Evolutionary conservation across 202 grass and related monocot genomes (phyloP).

Genomic region (Schoenoplectus triqueter): DNA sequence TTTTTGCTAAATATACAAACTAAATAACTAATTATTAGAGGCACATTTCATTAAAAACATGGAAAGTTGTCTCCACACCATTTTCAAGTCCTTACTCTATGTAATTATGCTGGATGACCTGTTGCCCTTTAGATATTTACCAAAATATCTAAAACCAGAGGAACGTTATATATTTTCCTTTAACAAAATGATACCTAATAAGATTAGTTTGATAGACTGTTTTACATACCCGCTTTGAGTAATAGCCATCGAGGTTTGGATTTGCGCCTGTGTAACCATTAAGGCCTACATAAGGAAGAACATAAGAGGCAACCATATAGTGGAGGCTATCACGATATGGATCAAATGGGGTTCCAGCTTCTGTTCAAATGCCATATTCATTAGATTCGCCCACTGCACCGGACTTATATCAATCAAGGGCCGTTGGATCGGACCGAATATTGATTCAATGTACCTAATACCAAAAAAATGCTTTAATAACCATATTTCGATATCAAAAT

Average conservation of each 20-base stretch:
- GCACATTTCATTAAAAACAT: neutral
- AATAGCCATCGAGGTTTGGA: constrained; percentile 59
- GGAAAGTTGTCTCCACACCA: neutral
- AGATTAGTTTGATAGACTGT: neutral
- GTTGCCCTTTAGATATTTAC: neutral
- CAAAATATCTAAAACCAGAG: neutral
- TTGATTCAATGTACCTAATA: constrained; percentile 58
- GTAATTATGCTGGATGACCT: no score
- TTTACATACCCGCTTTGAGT: constrained; percentile 44
- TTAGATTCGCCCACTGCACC: constrained; percentile 58
- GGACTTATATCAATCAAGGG: constrained; percentile 66
- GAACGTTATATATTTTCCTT: no score
- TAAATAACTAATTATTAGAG: neutral
- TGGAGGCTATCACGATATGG: constrained; percentile 58
- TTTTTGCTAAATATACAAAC: neutral
- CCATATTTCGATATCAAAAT: neutral
- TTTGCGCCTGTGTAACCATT: constrained; percentile 69
- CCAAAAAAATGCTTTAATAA: neutral
- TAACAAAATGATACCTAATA: neutral
- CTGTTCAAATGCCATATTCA: constrained; percentile 65
- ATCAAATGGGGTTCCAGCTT: constrained; percentile 72
- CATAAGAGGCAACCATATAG: constrained; percentile 64
- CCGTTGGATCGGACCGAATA: constrained; percentile 60
- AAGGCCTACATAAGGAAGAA: constrained; percentile 75
- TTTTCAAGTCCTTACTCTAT: neutral